These are phyloP conservation scores for Protomyces gravidus DNA, from an alignment of 1,139 yeast species.

Conservation along the genomic window DNA sequence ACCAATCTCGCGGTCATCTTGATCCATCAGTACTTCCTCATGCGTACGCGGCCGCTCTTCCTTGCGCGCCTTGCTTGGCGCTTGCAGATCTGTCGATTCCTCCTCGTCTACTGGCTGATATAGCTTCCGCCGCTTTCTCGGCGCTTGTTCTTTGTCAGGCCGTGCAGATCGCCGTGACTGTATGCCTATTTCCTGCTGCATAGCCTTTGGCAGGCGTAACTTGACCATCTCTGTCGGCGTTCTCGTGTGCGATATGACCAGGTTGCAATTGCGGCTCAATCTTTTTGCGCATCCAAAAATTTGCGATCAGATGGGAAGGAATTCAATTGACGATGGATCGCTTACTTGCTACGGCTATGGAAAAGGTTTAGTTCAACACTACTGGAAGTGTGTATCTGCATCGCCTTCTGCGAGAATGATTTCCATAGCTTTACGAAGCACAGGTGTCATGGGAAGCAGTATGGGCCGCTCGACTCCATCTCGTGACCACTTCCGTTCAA, in stretches of 20 bases:
- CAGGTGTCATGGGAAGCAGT: slow-evolving; percentile 20
- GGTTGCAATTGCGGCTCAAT: no score
- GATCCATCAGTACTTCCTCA: slow-evolving; percentile 15
- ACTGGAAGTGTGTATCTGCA: no score
- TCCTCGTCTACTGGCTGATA: slow-evolving; percentile 6
- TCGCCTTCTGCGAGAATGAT: slow-evolving; percentile 12
- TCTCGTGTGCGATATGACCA: no score
- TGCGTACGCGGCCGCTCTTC: slow-evolving; percentile 8
- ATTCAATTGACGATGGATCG: no score
- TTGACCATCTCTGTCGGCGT: neutral
- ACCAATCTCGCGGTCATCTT: slow-evolving; percentile 26
- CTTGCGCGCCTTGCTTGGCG: neutral
- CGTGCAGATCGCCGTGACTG: neutral
- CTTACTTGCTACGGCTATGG: no score
- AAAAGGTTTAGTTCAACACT: no score
- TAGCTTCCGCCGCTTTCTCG: slow-evolving; percentile 4
- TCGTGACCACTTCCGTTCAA: slow-evolving; percentile 13
- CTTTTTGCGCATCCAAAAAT: no score
- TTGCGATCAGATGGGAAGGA: no score
- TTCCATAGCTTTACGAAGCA: slow-evolving; percentile 22
- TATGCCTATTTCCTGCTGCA: slow-evolving; percentile 19
- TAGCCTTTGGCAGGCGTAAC: slow-evolving; percentile 10
- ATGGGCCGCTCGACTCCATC: slow-evolving; percentile 26
- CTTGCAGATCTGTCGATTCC: neutral
- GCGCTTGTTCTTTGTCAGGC: neutral